A percentile compares a stretch with the other conserved stretches of the same genome.
phyloP scores from a whole-genome alignment of 2,329 filamentous ascomycete species.

The Trichoderma endophyticum region DNA sequence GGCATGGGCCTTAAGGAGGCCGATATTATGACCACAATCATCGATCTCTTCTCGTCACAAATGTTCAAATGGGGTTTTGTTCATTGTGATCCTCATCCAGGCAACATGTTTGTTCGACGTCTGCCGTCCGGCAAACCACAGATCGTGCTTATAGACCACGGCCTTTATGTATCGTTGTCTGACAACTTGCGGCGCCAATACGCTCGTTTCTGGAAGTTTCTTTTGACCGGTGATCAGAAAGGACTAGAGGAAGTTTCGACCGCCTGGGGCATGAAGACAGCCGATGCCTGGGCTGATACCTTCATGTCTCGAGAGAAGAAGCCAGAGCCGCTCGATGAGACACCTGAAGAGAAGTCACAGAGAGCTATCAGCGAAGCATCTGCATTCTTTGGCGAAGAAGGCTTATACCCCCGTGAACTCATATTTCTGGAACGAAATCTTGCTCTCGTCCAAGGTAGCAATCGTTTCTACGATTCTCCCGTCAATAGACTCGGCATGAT shows the following conservation, averaged over 20 bases:
- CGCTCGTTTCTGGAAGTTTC: constrained; percentile 11
- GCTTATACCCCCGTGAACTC: constrained; percentile 7
- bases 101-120: constrained; percentile 16
- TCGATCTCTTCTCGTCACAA: constrained; percentile 16
- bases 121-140: constrained; percentile 3
- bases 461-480: constrained; percentile 11
- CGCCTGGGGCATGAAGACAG: constrained; percentile 12
- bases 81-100: constrained; percentile 15
- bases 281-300: constrained; percentile 7
- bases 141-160: constrained; percentile 15
- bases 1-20: constrained; percentile 6
- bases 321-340: background rate
- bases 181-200: constrained; percentile 7
- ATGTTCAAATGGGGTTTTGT: constrained; percentile 19
- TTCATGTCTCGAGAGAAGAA: constrained; percentile 16
- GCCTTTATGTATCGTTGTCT: constrained; percentile 5
- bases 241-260: constrained; percentile 7
- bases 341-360: constrained; percentile 4
- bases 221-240: constrained; percentile 4
- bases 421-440: constrained; percentile 13
- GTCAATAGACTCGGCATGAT: constrained; percentile 15
- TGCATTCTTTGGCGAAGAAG: constrained; percentile 5
- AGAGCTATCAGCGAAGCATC: background rate
- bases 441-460: constrained; percentile 12
- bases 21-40: constrained; percentile 10